Conservation (phyloP, 345 rosid species). For the Hibiscus trionum region DNA sequence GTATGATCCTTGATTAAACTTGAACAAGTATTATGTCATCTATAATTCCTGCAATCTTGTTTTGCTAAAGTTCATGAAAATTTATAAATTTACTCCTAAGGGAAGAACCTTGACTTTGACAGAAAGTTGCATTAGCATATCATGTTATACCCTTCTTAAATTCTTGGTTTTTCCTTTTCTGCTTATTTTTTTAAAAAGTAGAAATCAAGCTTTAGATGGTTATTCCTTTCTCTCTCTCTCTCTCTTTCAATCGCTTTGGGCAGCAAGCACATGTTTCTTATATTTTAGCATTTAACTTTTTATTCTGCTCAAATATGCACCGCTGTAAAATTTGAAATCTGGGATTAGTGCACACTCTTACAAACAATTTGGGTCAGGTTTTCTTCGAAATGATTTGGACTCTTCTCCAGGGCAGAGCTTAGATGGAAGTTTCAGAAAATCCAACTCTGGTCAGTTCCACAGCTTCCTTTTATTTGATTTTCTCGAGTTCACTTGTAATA, state of each 20-base stretch:
- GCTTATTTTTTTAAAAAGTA: background rate
- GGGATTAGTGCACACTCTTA: slow-evolving; percentile 8
- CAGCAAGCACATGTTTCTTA: background rate
- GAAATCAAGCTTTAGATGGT: background rate
- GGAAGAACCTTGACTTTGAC: background rate
- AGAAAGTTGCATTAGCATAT: background rate
- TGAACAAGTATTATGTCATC: background rate
- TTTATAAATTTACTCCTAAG: background rate
- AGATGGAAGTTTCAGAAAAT: slow-evolving; percentile 41
- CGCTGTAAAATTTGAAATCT: background rate
- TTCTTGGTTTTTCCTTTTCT: background rate
- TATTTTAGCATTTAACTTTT: background rate
- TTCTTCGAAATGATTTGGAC: slow-evolving; percentile 22
- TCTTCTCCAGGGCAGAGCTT: slow-evolving; percentile 27
- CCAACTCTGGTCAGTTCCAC: slow-evolving; percentile 36
- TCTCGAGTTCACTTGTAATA: background rate
- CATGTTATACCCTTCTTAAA: background rate
- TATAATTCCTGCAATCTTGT: background rate
- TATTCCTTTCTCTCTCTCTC: background rate
- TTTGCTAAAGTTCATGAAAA: background rate
- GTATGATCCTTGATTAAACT: background rate
- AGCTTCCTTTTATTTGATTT: background rate
- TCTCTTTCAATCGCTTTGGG: background rate
- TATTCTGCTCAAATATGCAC: background rate
- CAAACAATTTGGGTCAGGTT: slow-evolving; percentile 21